Evolutionary conservation across 2,329 filamentous ascomycete species (phyloP).

Genomic region (Colletotrichum chrysophilum): DNA sequence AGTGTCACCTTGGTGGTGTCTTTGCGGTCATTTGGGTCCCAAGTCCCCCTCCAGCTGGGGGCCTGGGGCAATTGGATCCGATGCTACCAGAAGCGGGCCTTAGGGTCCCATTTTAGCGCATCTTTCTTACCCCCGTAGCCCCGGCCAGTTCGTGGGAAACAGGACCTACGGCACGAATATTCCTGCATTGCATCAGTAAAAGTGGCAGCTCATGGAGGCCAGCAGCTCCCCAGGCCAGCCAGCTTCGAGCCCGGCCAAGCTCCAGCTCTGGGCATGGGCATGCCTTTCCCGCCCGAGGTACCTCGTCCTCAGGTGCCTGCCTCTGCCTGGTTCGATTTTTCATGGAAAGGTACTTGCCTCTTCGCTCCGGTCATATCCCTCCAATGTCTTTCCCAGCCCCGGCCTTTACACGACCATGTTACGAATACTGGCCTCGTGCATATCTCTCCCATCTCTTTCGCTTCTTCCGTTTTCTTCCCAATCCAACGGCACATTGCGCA

Average conservation of each 20-base stretch:
- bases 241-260: not conserved
- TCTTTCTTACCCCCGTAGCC: not conserved
- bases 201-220: not conserved
- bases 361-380: not conserved
- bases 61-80: not conserved
- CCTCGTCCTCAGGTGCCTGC: not conserved
- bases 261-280: not conserved
- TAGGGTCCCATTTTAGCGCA: not conserved
- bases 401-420: conserved; percentile 4
- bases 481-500: not conserved
- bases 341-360: not conserved
- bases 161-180: not conserved
- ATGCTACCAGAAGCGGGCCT: conserved; percentile 4
- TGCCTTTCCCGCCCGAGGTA: not conserved
- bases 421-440: not conserved
- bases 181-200: not conserved
- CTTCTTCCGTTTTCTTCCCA: not conserved
- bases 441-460: not conserved
- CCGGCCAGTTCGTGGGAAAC: conserved; percentile 5
- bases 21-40: not conserved
- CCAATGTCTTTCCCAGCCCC: conserved; percentile 3
- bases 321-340: not conserved
- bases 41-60: not conserved
- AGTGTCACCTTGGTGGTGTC: conserved; percentile 2
- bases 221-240: not conserved